Conservation (phyloP, 257 asterid species). For the Solanum neorickii region DNA sequence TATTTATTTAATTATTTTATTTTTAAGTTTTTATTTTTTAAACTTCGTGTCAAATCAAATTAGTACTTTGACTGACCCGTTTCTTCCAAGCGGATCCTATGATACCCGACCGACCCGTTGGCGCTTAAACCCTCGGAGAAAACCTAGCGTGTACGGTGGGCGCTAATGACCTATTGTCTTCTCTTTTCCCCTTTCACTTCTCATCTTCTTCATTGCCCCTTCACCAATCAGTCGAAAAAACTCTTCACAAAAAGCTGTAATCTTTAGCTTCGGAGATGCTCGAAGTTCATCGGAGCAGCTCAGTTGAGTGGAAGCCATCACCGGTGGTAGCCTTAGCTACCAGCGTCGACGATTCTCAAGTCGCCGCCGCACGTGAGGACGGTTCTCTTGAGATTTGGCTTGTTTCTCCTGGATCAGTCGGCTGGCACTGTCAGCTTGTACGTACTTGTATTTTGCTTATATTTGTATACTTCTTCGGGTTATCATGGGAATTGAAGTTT, state of each 20-base stretch:
- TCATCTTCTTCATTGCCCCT: background rate
- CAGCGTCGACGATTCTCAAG: slow-evolving; percentile 80
- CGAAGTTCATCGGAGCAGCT: slow-evolving; percentile 39
- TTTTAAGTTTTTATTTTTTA: too few species aligned
- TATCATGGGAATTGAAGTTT: background rate
- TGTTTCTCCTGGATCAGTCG: slow-evolving; percentile 95
- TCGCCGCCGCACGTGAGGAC: slow-evolving; percentile 92
- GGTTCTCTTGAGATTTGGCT: slow-evolving; percentile 95
- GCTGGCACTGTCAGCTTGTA: slow-evolving; percentile 99
- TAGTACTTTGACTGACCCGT: background rate
- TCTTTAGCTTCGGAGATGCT: slow-evolving; percentile 20
- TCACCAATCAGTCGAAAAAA: background rate
- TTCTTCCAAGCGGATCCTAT: background rate
- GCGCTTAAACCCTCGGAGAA: slow-evolving; percentile 7
- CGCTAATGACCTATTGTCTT: background rate
- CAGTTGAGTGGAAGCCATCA: slow-evolving; percentile 84
- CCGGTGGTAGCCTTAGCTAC: slow-evolving; percentile 87
- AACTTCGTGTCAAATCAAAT: too few species aligned
- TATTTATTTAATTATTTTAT: too few species aligned
- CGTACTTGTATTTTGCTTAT: slow-evolving; percentile 2
- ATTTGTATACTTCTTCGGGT: background rate
- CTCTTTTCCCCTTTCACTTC: background rate
- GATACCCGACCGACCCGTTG: background rate
- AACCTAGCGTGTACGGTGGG: background rate
- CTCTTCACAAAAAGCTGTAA: background rate